phyloP scores from a whole-genome alignment of 768 basidiomycete genomes.

The Leucogyrophana mollusca region DNA sequence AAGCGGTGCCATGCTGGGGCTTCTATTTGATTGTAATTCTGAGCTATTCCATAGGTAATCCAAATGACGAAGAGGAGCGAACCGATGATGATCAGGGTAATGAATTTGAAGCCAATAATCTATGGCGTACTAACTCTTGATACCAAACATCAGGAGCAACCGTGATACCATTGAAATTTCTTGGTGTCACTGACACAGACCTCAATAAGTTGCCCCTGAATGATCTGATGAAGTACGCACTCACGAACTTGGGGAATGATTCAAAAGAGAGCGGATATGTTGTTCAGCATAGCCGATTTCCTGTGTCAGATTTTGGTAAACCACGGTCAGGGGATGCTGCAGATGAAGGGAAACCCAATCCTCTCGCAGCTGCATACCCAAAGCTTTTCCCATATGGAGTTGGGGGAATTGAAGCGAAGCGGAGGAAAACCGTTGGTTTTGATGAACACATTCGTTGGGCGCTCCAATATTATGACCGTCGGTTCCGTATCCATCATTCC shows the following conservation, averaged over 20 bases:
- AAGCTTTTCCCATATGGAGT: conserved; percentile 35
- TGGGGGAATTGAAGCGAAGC: conserved; percentile 30
- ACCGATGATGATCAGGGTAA: no score
- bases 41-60: no score
- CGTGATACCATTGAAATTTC: not conserved
- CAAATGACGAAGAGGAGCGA: no score
- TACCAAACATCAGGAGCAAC: no score
- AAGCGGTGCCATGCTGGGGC: no score
- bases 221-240: conserved; percentile 24
- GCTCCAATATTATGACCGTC: conserved; percentile 24
- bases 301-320: conserved; percentile 12
- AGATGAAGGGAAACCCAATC: not conserved
- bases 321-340: not conserved
- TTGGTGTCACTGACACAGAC: conserved; percentile 21
- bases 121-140: no score
- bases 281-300: conserved; percentile 13
- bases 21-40: no score
- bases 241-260: conserved; percentile 20
- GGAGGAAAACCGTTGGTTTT: conserved; percentile 19
- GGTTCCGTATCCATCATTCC: conserved; percentile 18
- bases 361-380: not conserved
- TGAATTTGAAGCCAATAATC: no score
- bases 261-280: conserved; percentile 22
- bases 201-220: conserved; percentile 14
- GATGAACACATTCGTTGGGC: conserved; percentile 29